phyloP scores from a whole-genome alignment of 2,329 filamentous ascomycete species.

The Oidium heveae region DNA sequence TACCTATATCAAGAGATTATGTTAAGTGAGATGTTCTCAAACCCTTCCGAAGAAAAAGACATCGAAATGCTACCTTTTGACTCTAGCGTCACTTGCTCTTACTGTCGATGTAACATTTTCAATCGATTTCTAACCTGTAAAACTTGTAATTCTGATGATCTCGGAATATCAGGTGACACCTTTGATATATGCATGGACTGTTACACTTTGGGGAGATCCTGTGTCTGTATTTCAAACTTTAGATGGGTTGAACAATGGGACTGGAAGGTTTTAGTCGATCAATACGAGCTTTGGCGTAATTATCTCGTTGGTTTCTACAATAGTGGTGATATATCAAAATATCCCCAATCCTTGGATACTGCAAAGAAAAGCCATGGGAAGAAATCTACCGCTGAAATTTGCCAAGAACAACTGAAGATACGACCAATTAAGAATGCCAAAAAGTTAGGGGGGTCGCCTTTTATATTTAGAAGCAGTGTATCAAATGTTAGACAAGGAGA shows the following conservation, averaged over 20 bases:
- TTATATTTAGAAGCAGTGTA: constrained; percentile 19
- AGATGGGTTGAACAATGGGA: constrained; percentile 84
- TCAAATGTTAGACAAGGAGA: background rate
- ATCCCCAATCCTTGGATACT: constrained; percentile 44
- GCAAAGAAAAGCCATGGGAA: constrained; percentile 41
- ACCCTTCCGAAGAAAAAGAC: constrained; percentile 32
- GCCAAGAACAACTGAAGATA: constrained; percentile 59
- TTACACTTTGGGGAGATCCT: constrained; percentile 90
- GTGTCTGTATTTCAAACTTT: constrained; percentile 61
- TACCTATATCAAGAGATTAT: constrained; percentile 53
- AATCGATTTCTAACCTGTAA: constrained; percentile 90
- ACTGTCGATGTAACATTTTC: constrained; percentile 90
- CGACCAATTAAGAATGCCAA: constrained; percentile 67
- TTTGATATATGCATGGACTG: constrained; percentile 98
- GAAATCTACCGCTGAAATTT: constrained; percentile 76
- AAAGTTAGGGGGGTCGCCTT: constrained; percentile 11
- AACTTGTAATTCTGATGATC: constrained; percentile 42
- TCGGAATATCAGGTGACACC: constrained; percentile 52
- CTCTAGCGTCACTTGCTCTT: constrained; percentile 82
- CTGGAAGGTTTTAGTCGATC: constrained; percentile 52
- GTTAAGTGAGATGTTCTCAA: constrained; percentile 65
- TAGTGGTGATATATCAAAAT: constrained; percentile 35
- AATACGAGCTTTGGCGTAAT: constrained; percentile 62
- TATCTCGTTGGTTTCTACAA: constrained; percentile 53
- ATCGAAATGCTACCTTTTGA: constrained; percentile 63